phyloP scores from a whole-genome alignment of 2,329 filamentous ascomycete species.

The Plenodomus lindquistii region DNA sequence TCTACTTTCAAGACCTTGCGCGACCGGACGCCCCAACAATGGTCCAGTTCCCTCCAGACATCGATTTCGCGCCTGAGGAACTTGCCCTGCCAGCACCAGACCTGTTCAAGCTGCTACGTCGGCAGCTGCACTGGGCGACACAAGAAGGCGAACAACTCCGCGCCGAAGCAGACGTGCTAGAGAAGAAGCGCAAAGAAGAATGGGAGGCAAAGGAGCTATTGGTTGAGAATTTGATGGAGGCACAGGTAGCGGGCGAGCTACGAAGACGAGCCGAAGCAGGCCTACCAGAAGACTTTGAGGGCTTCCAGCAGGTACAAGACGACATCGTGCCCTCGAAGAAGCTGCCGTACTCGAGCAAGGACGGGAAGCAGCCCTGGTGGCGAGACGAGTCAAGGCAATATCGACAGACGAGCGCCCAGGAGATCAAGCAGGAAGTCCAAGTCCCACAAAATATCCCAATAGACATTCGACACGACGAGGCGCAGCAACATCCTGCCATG shows the following conservation, averaged over 20 bases:
- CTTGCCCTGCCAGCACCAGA: conserved; percentile 67
- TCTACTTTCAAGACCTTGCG: conserved; percentile 62
- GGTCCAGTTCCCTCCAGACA: conserved; percentile 59
- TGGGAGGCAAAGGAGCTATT: conserved; percentile 81
- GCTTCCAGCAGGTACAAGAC: conserved; percentile 40
- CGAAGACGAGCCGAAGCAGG: conserved; percentile 40
- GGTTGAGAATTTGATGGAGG: conserved; percentile 74
- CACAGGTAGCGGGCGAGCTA: conserved; percentile 57
- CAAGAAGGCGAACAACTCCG: conserved; percentile 67
- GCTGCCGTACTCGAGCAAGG: conserved; percentile 28
- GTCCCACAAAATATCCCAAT: conserved; percentile 5
- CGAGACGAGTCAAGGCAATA: conserved; percentile 28
- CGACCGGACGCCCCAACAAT: conserved; percentile 60
- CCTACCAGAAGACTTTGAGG: conserved; percentile 32
- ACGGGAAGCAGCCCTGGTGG: conserved; percentile 41
- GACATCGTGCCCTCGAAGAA: conserved; percentile 42
- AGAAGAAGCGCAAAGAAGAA: conserved; percentile 69
- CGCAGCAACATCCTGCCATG: conserved; percentile 2
- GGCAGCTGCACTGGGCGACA: conserved; percentile 73
- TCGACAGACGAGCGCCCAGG: conserved; percentile 1
- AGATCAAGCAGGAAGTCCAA: conserved; percentile 5
- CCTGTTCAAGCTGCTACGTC: conserved; percentile 64
- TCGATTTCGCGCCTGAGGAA: conserved; percentile 68
- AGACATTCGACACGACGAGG: conserved; percentile 12
- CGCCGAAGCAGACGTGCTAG: conserved; percentile 67